Evolutionary conservation across 2,329 filamentous ascomycete genomes (phyloP).

Genomic region (Stemphylium beticola): DNA sequence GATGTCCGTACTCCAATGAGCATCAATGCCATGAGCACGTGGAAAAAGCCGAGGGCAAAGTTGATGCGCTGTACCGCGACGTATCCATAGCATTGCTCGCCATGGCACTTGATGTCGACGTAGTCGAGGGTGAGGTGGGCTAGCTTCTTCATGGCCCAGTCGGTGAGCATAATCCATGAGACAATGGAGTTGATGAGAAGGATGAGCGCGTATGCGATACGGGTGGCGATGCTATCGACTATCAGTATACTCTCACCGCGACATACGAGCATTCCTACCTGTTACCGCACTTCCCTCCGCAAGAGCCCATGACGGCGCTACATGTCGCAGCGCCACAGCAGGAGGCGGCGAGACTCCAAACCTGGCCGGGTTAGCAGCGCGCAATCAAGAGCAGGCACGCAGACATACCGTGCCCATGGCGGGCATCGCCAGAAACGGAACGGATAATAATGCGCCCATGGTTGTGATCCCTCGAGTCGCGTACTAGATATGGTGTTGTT

Average conservation of each 20-base stretch:
- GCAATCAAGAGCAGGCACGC: slow-evolving; percentile 7
- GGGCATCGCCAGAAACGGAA: slow-evolving; percentile 88
- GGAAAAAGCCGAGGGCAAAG: slow-evolving; percentile 94
- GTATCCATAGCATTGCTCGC: slow-evolving; percentile 91
- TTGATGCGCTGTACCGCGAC: slow-evolving; percentile 97
- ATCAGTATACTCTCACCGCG: slow-evolving; percentile 11
- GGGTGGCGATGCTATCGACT: slow-evolving; percentile 79
- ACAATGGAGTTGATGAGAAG: slow-evolving; percentile 96
- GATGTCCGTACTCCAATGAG: slow-evolving; percentile 87
- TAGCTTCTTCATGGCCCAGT: slow-evolving; percentile 96
- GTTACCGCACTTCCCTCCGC: slow-evolving; percentile 90
- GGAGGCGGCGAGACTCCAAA: slow-evolving; percentile 80
- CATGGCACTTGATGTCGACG: slow-evolving; percentile 89
- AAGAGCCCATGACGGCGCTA: slow-evolving; percentile 92
- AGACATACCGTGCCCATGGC: slow-evolving; percentile 80
- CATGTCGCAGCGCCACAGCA: slow-evolving; percentile 97
- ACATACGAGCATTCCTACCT: slow-evolving; percentile 61
- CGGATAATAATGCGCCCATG: slow-evolving; percentile 91
- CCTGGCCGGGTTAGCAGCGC: slow-evolving; percentile 54
- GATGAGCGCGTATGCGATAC: slow-evolving; percentile 94
- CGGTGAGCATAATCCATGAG: slow-evolving; percentile 98
- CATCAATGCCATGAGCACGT: slow-evolving; percentile 82
- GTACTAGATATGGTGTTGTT: slow-evolving; percentile 16
- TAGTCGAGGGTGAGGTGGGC: slow-evolving; percentile 93
- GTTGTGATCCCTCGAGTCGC: slow-evolving; percentile 23